Evolutionary conservation across 306 rosid genomes (phyloP), one percentile per base, ranked within the genome.

Genomic region (Sphenostylis stenocarpa): DNA sequence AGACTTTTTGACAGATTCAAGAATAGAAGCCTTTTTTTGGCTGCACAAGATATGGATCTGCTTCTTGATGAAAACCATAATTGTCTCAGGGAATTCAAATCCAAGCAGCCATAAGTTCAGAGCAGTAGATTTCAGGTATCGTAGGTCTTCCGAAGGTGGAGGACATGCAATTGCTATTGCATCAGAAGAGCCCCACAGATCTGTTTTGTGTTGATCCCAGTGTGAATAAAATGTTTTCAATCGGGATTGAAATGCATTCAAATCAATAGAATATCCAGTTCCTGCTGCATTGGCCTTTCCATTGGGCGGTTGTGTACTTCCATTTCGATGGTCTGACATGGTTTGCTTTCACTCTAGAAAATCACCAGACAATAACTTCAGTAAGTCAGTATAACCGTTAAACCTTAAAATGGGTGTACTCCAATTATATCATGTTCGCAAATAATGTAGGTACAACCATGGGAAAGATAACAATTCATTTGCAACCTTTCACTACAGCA

Each of bases 31-130:
- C 87, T 94, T 94, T 86, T 91, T 94, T 66, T 89, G 90, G 85
- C 97, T 94, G 84, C 95, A 88, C 76, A 94, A 72, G 58, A 94
- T 78, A 80, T 94, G 97, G 62, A 94, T 87, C 83, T 94, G 93
- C 78, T 85, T 86, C 87, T 87, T 88, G 74, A 75, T 87, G 84
- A 94, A 91, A 24, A 92, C 98, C 92, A 94, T 89, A 19, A 94
- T 88, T 1, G 97, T 94, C 73, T 90, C 98, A 0, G 98, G 98
- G 83, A 94, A 90, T 85, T 94, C 98, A 70, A 90, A 94, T 17
- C 97, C 97, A 13, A 94, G 83, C 70, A 94, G 72, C 97, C 98
- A 94, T 52, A 89, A 86, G 61, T 85, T 90, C 63, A 94, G 85
- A 2, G 98, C 93, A 0, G 98, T 89, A 49, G 98, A 94, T 72